Evolutionary conservation across 2,329 filamentous ascomycete species (phyloP), one percentile per base, ranked within the genome.

Genomic region (Metarhizium robertsii): DNA sequence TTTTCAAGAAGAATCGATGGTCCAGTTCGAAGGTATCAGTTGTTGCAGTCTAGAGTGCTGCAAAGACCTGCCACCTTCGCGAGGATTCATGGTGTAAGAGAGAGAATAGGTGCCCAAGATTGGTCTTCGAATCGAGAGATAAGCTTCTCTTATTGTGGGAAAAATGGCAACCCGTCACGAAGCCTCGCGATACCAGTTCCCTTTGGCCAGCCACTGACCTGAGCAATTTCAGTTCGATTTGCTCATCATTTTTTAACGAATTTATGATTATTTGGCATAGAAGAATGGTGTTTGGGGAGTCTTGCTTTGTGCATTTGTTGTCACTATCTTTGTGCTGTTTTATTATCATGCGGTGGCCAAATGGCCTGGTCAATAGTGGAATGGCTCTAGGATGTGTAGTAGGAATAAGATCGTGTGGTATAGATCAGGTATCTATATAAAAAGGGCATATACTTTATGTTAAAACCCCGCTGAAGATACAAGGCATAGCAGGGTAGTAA

Each of bases 1-100:
- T 65, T 4, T 16, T 61, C 6, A 65, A 64, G 55, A 66, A 64
- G 52, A 61, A 59, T n/a, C 61, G 60, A 42, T 63, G 61, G 60
- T 59, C 59, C 14, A 55, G 48, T 16, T 62, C 62, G 11, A 64
- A 64, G 48, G 38, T 57, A 1, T 50, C 58, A 6, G 55, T 55
- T 6, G 55, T 64, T 49, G 54, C 58, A 5, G 62, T 51, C n/a
- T 56, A 51, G 25, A 16, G 6, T 20, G 34, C 30, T 7, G 16
- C 7, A 16, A 14, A 48, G 25, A 8, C 18, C 45, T 30, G 20
- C 14, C 20, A 20, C 10, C 45, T 30, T 8, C 20, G 38, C 13
- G 38, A n/a, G 11, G 11, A 40, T 5, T 40, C 13, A 5, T 40
- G 13, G 13, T 16, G 38, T 5, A 40, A 16, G 5, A 40, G 38